Conservation (phyloP, 2,329 filamentous ascomycete genomes). For the Dothideomycetidae sp. region DNA sequence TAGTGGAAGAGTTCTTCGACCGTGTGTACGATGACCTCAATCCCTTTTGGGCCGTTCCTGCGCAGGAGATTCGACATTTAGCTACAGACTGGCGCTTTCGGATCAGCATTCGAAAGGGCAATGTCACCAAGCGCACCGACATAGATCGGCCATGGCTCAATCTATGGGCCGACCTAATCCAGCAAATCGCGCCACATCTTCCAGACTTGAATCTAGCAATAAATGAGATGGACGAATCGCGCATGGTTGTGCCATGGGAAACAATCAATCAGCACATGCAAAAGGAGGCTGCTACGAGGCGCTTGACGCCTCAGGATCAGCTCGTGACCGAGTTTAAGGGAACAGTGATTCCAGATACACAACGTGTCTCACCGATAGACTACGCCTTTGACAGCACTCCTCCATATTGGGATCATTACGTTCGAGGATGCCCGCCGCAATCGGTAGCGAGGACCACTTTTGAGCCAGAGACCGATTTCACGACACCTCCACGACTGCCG, state of each 20-base stretch:
- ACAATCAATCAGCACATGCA: slow-evolving; percentile 27
- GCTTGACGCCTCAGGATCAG: slow-evolving; percentile 18
- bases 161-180: slow-evolving; percentile 29
- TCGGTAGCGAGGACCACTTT: slow-evolving; percentile 24
- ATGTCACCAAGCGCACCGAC: slow-evolving; percentile 20
- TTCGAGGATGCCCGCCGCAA: slow-evolving; percentile 27
- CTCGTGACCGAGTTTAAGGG: slow-evolving; percentile 20
- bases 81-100: slow-evolving; percentile 25
- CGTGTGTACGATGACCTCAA: slow-evolving; percentile 36
- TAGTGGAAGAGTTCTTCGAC: slow-evolving; percentile 39
- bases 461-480: slow-evolving; percentile 24
- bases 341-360: slow-evolving; percentile 16
- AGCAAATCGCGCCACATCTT: slow-evolving; percentile 24
- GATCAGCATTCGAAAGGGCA: slow-evolving; percentile 27
- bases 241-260: slow-evolving; percentile 35
- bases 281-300: slow-evolving; percentile 20
- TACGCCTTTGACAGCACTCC: slow-evolving; percentile 21
- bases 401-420: slow-evolving; percentile 30
- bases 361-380: slow-evolving; percentile 19
- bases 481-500: slow-evolving; percentile 22
- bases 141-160: slow-evolving; percentile 26
- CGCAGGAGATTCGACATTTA: slow-evolving; percentile 28
- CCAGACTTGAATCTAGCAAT: slow-evolving; percentile 35
- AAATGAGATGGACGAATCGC: slow-evolving; percentile 36
- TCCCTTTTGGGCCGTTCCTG: slow-evolving; percentile 35